Conservation (phyloP, 352 stramenopile species). For the Globisporangium cederbergense region DNA sequence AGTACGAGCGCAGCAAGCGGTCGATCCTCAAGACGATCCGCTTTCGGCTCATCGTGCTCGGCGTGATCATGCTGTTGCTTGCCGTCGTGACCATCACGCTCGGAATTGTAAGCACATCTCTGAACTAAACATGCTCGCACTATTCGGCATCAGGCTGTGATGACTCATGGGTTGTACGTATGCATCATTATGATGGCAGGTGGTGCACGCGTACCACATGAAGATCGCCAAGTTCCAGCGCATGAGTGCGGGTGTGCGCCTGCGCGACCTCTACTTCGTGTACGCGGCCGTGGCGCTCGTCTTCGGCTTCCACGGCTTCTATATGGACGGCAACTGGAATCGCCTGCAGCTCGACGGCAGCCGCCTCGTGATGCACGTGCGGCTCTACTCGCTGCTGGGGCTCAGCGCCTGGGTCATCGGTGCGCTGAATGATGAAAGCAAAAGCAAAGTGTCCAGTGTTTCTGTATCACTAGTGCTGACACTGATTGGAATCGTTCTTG, state of each 20-base stretch:
- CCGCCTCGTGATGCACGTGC: conserved; percentile 64
- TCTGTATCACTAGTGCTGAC: too few relatives aligned
- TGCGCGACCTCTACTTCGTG: conserved; percentile 68
- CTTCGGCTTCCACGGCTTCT: conserved; percentile 65
- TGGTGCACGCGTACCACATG: conserved; percentile 44
- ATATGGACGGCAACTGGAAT: conserved; percentile 60
- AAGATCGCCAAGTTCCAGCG: conserved; percentile 48
- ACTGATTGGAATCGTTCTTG: background rate
- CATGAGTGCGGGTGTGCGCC: conserved; percentile 25
- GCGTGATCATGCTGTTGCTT: conserved; percentile 47
- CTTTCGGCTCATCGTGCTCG: conserved; percentile 53
- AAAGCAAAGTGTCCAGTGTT: background rate
- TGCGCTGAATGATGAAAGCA: conserved; percentile 9
- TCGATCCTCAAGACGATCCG: conserved; percentile 75
- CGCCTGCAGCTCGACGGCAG: conserved; percentile 60
- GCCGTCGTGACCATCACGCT: conserved; percentile 44
- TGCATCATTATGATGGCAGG: conserved; percentile 18
- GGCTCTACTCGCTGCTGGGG: conserved; percentile 56
- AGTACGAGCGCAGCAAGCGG: conserved; percentile 72
- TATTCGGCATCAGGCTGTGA: background rate
- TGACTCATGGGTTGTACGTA: background rate
- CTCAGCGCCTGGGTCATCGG: conserved; percentile 42
- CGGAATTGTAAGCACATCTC: conserved; percentile 34
- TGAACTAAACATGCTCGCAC: too few relatives aligned
- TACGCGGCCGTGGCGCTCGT: conserved; percentile 41